Conservation (phyloP, 2,329 filamentous ascomycete species). For the Ophiostoma ulmi region DNA sequence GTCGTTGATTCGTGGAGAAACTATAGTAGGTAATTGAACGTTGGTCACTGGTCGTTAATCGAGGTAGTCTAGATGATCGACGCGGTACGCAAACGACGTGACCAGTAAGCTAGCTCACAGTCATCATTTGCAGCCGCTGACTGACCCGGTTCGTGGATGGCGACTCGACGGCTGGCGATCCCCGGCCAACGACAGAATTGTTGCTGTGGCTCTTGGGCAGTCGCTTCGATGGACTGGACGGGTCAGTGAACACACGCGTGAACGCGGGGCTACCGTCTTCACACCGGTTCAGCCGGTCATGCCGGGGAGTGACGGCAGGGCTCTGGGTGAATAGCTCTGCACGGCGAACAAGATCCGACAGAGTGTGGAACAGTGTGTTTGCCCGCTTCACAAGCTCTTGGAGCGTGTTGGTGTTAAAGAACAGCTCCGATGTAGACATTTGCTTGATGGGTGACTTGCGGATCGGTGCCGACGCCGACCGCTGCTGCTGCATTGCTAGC, state of each 20-base stretch:
- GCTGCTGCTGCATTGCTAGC: constrained; percentile 57
- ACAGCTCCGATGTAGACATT: constrained; percentile 49
- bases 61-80: no score
- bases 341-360: constrained; percentile 56
- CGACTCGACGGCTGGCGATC: constrained; percentile 45
- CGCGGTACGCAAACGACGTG: no score
- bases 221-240: constrained; percentile 51
- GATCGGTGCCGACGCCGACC: constrained; percentile 41
- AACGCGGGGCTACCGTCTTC: constrained; percentile 61
- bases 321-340: constrained; percentile 55
- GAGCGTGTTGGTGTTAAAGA: constrained; percentile 65
- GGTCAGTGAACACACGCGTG: constrained; percentile 60
- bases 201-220: constrained; percentile 50
- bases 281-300: constrained; percentile 38
- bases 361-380: constrained; percentile 52
- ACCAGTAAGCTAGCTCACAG: constrained; percentile 43
- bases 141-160: constrained; percentile 48
- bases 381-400: constrained; percentile 61
- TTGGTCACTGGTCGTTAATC: no score
- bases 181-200: constrained; percentile 45
- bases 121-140: constrained; percentile 60
- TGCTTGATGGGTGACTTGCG: constrained; percentile 34
- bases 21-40: not conserved
- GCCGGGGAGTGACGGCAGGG: constrained; percentile 47
- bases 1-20: not conserved